Evolutionary conservation across 2,329 filamentous ascomycete species (phyloP).

Genomic region (Mariannaea sp.): DNA sequence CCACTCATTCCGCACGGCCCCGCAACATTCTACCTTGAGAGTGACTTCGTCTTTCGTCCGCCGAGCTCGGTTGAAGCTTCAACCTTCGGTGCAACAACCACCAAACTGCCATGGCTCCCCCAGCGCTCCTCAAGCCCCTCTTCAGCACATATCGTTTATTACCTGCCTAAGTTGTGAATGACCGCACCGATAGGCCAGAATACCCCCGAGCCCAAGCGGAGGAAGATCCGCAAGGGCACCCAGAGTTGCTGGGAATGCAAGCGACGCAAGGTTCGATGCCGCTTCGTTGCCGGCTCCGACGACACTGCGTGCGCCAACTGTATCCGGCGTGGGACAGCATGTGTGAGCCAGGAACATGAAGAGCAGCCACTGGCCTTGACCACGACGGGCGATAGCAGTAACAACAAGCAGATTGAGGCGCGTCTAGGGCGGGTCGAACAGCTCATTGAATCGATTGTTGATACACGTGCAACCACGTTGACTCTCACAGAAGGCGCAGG

Average conservation of each 20-base stretch:
- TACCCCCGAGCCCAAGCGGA: slow-evolving; percentile 3
- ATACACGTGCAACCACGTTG: background rate
- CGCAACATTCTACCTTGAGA: too few species aligned
- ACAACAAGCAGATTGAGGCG: background rate
- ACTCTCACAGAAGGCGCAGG: background rate
- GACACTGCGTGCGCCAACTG: slow-evolving; percentile 1
- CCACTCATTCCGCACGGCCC: too few species aligned
- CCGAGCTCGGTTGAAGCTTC: too few species aligned
- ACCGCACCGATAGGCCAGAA: too few species aligned
- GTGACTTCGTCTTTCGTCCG: too few species aligned
- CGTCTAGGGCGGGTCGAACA: background rate
- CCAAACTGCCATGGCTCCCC: too few species aligned
- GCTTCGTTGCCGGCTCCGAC: background rate
- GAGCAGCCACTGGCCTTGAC: background rate
- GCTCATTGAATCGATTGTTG: background rate
- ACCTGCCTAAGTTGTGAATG: too few species aligned
- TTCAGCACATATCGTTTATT: too few species aligned
- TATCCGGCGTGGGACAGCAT: slow-evolving; percentile 1
- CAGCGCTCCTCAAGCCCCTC: too few species aligned
- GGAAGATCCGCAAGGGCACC: slow-evolving; percentile 14
- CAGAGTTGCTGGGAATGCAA: slow-evolving; percentile 19
- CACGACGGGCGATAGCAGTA: background rate
- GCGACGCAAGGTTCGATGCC: slow-evolving; percentile 14
- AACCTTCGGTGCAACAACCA: too few species aligned
- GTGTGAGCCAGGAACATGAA: slow-evolving; percentile 8